These are phyloP conservation scores for Neoboletus brunneissimus DNA, from an alignment of 768 basidiomycete species.

Conservation along the genomic window DNA sequence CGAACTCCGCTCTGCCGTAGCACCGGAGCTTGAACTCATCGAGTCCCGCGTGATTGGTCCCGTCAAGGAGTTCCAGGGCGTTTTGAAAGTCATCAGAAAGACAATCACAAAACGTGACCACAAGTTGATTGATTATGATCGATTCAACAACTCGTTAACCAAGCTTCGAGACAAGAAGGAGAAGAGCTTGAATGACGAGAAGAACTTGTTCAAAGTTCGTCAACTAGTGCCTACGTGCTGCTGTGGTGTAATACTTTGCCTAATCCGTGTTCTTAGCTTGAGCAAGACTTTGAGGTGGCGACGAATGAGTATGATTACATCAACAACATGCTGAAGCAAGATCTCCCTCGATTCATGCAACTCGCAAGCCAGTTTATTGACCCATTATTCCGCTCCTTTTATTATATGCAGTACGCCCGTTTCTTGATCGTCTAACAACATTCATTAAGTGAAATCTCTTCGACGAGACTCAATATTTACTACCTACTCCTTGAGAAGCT, in stretches of 20 bases:
- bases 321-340: slow-evolving; percentile 85
- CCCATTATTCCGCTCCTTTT: slow-evolving; percentile 97
- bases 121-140: slow-evolving; percentile 95
- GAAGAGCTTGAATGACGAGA: slow-evolving; percentile 92
- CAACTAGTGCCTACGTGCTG: background rate
- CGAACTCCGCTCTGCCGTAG: slow-evolving; percentile 73
- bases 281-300: slow-evolving; percentile 94
- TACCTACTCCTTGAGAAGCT: slow-evolving; percentile 95
- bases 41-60: slow-evolving; percentile 82
- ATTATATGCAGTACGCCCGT: slow-evolving; percentile 92
- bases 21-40: slow-evolving; percentile 93
- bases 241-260: background rate
- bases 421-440: background rate
- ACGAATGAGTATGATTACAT: slow-evolving; percentile 93
- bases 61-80: slow-evolving; percentile 80
- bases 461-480: slow-evolving; percentile 79
- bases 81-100: slow-evolving; percentile 90
- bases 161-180: slow-evolving; percentile 99
- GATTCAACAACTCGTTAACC: slow-evolving; percentile 91
- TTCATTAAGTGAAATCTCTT: background rate
- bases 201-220: slow-evolving; percentile 90
- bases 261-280: slow-evolving; percentile 50
- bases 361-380: slow-evolving; percentile 89
- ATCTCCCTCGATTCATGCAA: slow-evolving; percentile 89
- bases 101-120: slow-evolving; percentile 95